Conservation (phyloP, 108 stramenopile genomes). For the Hondaea fermentalgiana region DNA sequence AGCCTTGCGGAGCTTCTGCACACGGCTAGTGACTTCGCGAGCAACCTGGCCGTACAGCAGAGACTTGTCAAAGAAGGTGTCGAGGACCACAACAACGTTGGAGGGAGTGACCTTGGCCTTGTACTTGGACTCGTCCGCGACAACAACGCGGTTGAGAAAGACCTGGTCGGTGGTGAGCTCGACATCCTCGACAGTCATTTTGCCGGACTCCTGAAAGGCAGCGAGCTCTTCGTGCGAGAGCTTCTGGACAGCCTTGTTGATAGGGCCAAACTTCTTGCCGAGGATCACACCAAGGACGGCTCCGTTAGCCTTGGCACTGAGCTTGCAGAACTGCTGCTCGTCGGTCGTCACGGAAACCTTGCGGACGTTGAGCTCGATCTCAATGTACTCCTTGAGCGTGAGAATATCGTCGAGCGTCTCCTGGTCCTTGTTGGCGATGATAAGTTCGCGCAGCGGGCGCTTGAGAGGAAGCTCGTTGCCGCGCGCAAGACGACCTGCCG, state of each 20-base stretch:
- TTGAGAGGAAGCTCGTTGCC: conserved; percentile 79
- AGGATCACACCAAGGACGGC: conserved; percentile 81
- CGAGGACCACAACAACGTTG: conserved; percentile 79
- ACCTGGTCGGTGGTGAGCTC: conserved; percentile 58
- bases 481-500: conserved; percentile 79
- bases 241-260: conserved; percentile 27
- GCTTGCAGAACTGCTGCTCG: conserved; percentile 80
- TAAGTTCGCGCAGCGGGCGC: conserved; percentile 80
- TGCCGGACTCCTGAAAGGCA: conserved; percentile 63
- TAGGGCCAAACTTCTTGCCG: conserved; percentile 78
- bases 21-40: conserved; percentile 84
- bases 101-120: conserved; percentile 76
- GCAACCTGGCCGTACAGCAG: conserved; percentile 70
- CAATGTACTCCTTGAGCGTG: conserved; percentile 78
- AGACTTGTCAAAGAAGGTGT: conserved; percentile 86
- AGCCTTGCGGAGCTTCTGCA: conserved; percentile 91
- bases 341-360: conserved; percentile 63
- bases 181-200: conserved; percentile 62
- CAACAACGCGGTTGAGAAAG: conserved; percentile 71
- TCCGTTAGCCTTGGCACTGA: conserved; percentile 77
- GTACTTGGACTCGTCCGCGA: conserved; percentile 79
- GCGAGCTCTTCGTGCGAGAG: conserved; percentile 58
- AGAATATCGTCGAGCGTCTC: conserved; percentile 64
- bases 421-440: conserved; percentile 69
- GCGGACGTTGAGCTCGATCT: conserved; percentile 92